Evolutionary conservation across 345 rosid genomes (phyloP).

Genomic region (Cardamine chenopodiifolia): DNA sequence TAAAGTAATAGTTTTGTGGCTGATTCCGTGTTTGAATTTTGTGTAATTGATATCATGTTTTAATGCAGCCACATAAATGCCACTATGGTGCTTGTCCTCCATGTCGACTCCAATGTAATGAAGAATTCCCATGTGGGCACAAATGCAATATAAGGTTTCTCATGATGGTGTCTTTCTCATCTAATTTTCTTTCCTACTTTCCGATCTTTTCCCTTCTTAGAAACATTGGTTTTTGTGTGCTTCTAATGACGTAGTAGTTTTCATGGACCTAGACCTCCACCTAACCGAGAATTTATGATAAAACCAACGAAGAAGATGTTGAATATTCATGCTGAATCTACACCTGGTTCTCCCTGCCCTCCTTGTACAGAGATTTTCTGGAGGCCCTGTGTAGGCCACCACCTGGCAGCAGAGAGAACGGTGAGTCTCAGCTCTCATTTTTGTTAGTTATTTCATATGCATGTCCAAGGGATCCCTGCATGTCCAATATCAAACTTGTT

Average conservation of each 20-base stretch:
- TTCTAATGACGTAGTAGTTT: conserved; percentile 57
- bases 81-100: conserved; percentile 94
- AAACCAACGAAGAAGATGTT: conserved; percentile 82
- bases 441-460: conserved; percentile 11
- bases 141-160: conserved; percentile 76
- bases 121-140: conserved; percentile 86
- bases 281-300: conserved; percentile 76
- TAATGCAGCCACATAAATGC: conserved; percentile 79
- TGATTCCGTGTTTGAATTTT: neutral
- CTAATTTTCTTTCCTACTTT: conserved; percentile 21
- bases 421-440: conserved; percentile 46
- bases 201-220: neutral
- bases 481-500: conserved; percentile 15
- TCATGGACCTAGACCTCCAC: conserved; percentile 88
- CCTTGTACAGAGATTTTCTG: conserved; percentile 88
- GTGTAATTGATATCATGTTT: conserved; percentile 17
- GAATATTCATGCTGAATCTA: conserved; percentile 54
- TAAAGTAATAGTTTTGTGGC: neutral
- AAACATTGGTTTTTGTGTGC: conserved; percentile 19
- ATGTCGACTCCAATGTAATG: conserved; percentile 77
- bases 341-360: conserved; percentile 87
- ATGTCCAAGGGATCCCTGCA: conserved; percentile 19
- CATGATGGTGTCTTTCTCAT: conserved; percentile 12
- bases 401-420: conserved; percentile 83
- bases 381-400: conserved; percentile 85